Conservation (phyloP, 768 basidiomycete genomes). For the Gloeopeniophorella convolvens region DNA sequence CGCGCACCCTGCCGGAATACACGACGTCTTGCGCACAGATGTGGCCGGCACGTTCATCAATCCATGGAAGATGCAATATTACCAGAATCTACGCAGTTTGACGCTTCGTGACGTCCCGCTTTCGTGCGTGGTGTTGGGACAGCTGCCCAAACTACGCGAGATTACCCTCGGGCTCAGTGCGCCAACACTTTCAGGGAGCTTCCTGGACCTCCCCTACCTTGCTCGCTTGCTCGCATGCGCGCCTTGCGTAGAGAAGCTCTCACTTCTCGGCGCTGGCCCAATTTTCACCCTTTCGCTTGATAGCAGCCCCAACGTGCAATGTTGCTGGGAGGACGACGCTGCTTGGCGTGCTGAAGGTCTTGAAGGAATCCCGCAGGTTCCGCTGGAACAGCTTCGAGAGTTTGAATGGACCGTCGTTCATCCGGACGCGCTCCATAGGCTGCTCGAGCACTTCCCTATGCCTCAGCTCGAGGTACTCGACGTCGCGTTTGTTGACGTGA, state of each 20-base stretch:
- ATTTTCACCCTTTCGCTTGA: conserved; percentile 8
- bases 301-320: neutral
- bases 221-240: conserved; percentile 14
- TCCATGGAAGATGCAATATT: conserved; percentile 2
- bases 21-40: neutral
- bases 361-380: conserved; percentile 8
- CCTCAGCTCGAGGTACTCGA: conserved; percentile 12
- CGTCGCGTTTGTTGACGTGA: conserved; percentile 3
- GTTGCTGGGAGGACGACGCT: conserved; percentile 2
- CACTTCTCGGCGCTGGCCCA: conserved; percentile 7
- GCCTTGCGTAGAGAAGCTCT: conserved; percentile 11
- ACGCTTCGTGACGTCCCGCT: conserved; percentile 14
- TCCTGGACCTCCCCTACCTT: conserved; percentile 6
- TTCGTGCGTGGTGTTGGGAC: conserved; percentile 4
- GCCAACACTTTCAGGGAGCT: neutral
- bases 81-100: conserved; percentile 9
- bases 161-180: conserved; percentile 5
- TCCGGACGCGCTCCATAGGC: conserved; percentile 5
- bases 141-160: conserved; percentile 14
- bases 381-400: conserved; percentile 15
- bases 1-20: neutral
- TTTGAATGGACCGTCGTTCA: conserved; percentile 15
- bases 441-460: conserved; percentile 13
- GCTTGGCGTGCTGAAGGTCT: neutral
- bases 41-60: neutral